Conservation (phyloP, 2,329 filamentous ascomycete genomes). For the Shiraia bambusicola region DNA sequence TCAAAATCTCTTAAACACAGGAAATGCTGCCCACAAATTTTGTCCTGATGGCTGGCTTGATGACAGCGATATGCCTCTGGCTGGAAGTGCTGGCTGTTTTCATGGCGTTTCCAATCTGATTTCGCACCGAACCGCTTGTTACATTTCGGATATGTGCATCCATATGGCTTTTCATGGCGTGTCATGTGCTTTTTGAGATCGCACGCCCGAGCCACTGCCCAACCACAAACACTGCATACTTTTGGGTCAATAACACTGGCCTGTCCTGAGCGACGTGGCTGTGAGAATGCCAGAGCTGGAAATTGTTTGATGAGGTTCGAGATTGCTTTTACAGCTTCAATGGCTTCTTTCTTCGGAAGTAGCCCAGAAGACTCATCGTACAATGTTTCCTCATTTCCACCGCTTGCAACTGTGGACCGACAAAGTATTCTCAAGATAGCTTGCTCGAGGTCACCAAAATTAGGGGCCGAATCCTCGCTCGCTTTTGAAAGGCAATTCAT, state of each 20-base stretch:
- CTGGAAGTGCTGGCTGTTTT: constrained; percentile 75
- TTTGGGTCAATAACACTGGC: constrained; percentile 11
- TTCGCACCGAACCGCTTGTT: constrained; percentile 82
- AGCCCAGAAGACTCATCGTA: constrained; percentile 4
- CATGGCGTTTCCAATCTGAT: constrained; percentile 92
- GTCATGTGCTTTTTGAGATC: constrained; percentile 71
- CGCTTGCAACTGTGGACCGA: constrained; percentile 2
- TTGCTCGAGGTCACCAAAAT: constrained; percentile 25
- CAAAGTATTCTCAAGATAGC: constrained; percentile 22
- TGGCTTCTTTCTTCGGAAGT: constrained; percentile 24
- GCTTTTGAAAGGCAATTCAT: constrained; percentile 22
- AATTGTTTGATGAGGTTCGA: constrained; percentile 29
- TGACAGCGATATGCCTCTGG: constrained; percentile 72
- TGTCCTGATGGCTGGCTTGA: constrained; percentile 4
- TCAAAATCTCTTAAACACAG: constrained; percentile 61
- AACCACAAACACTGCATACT: constrained; percentile 24
- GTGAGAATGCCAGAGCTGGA: constrained; percentile 8
- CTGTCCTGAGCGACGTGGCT: constrained; percentile 16
- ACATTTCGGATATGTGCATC: constrained; percentile 73
- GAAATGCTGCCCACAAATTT: constrained; percentile 60
- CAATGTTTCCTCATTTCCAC: neutral
- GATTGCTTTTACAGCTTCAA: constrained; percentile 27
- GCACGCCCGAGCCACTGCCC: constrained; percentile 37
- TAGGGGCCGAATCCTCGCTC: constrained; percentile 13
- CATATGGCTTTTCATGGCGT: constrained; percentile 77